Evolutionary conservation across 116 monocot genomes (phyloP), one percentile per base, ranked within the genome.

Genomic region (Trichopus zeylanicus): DNA sequence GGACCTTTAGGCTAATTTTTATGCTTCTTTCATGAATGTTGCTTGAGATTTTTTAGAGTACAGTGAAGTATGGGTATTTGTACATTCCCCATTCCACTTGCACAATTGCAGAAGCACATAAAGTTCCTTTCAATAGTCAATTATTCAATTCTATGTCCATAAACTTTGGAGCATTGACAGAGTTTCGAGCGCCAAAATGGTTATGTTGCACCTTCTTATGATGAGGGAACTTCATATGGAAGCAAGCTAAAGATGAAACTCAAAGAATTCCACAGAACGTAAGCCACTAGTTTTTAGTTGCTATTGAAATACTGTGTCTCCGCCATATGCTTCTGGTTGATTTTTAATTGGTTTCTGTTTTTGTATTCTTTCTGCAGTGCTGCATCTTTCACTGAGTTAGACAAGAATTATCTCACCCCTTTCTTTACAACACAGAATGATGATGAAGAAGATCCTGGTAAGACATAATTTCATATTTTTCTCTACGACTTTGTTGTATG

Each of bases 381-480:
- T 24, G 72, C 88, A 23, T 85, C 88, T 33, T 98, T 98, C 76
- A 81, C 76, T 21, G 75, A 87, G 38, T 72, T 98, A 35, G 98
- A 98, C 59, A 98, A 82, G 64, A 98, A 98, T 62, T 98, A 75
- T 71, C 84, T 98, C 27, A 98, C 98, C 53, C 98, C 98, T 26
- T 98, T 98, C 54, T 98, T 98, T 68, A 98, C 98, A 15, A 78
- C 82, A 56, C 98, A 98, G 67, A 88, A 78, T 57, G 92, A 85
- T 30, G 88, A 88, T 12, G 81, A 81, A 0, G 80, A 71, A 26
- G 67, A 77, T 60, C 42, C 70, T 29, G 91, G 91, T 91, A 79
- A 75, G 51, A 29, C 19, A 16, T 11, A 16, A 9, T 39, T n/a
- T 39, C 53, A 42, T n/a, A n/a, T n/a, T 61, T 46, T 22, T 57